Evolutionary conservation across 495 filamentous ascomycete genomes (phyloP), one percentile per base, ranked within the genome.

Genomic region (Penicillium coffeae): DNA sequence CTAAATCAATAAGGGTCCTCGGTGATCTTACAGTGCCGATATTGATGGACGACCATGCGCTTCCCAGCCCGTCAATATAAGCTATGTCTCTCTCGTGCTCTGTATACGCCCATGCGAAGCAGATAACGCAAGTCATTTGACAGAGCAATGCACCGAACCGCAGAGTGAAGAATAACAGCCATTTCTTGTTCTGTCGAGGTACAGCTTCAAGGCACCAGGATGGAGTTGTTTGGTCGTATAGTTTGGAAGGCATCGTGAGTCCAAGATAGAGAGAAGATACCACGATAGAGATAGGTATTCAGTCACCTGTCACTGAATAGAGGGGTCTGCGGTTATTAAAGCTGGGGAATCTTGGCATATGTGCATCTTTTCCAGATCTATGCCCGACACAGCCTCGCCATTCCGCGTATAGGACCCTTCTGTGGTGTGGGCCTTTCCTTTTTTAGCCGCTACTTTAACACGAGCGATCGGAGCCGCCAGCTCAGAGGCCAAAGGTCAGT

Each of bases 101-200:
- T 2, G 33, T 18, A 35, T 47, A 48, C 8, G 51, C 51, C 55
- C 55, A 55, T 6, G 55, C 43, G 27, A 55, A 58, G 40, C 55
- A 58, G 6, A 55, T 41, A 13, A 58, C 30, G 2, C 34, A 47
- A 8, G 22, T 33, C 44, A 58, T 51, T 6, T 40, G 33, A 22
- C 44, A 48, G 0, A 55, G 21, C 5, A 51, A 37, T 2, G 48
- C 37, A 1, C 38, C 55, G 14, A 58, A 58, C 10, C 55, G 55
- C 6, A 58, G 44, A 1, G 51, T 45, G 0, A 58, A 2, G 15
- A 58, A 27, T 8, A 45, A 55, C 0, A 58, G 51, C 48, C 51
- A 58, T 51, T 51, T 54, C 25, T 42, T 54, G 8, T 51, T 34
- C n/a, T 33, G 16, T 25, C 51, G 44, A 6, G 51, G 55, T 30